phyloP scores from a whole-genome alignment of 768 basidiomycete genomes.

The Suillus discolor region DNA sequence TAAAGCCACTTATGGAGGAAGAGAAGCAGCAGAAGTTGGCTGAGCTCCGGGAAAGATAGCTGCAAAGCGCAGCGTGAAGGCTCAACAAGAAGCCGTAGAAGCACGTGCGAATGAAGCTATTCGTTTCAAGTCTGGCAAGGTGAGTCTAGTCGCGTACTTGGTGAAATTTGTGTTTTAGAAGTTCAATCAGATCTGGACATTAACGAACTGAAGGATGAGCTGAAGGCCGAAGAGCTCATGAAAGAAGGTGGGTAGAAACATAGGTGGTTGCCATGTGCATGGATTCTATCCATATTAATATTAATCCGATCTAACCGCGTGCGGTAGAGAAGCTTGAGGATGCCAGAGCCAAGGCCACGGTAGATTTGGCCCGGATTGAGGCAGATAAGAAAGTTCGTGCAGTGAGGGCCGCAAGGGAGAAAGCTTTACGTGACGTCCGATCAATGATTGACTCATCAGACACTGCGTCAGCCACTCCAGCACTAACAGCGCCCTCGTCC shows the following conservation, averaged over 20 bases:
- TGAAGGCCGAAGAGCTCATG: slow-evolving; percentile 75
- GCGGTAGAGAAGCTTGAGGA: slow-evolving; percentile 86
- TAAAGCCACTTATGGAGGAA: slow-evolving; percentile 94
- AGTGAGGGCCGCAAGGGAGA: slow-evolving; percentile 86
- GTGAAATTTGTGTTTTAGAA: slow-evolving; percentile 2
- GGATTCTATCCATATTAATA: neutral
- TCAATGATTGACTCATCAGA: slow-evolving; percentile 37
- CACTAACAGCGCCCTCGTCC: slow-evolving; percentile 37
- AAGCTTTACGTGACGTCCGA: slow-evolving; percentile 84
- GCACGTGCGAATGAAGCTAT: slow-evolving; percentile 74
- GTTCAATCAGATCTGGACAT: slow-evolving; percentile 53
- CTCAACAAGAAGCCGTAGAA: slow-evolving; percentile 73
- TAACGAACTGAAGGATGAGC: slow-evolving; percentile 70
- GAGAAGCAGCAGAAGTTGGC: slow-evolving; percentile 82
- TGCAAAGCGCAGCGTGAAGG: slow-evolving; percentile 75
- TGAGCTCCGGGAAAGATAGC: slow-evolving; percentile 78
- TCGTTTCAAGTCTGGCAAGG: slow-evolving; percentile 84
- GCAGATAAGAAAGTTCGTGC: slow-evolving; percentile 89
- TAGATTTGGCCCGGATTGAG: slow-evolving; percentile 88
- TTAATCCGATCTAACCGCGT: neutral
- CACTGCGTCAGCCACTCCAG: slow-evolving; percentile 35
- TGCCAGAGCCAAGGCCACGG: slow-evolving; percentile 77
- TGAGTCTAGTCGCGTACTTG: slow-evolving; percentile 26
- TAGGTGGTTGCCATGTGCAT: slow-evolving; percentile 46
- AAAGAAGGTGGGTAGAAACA: slow-evolving; percentile 84